Conservation (phyloP, 345 rosid genomes). For the Crucihimalaya himalaica region DNA sequence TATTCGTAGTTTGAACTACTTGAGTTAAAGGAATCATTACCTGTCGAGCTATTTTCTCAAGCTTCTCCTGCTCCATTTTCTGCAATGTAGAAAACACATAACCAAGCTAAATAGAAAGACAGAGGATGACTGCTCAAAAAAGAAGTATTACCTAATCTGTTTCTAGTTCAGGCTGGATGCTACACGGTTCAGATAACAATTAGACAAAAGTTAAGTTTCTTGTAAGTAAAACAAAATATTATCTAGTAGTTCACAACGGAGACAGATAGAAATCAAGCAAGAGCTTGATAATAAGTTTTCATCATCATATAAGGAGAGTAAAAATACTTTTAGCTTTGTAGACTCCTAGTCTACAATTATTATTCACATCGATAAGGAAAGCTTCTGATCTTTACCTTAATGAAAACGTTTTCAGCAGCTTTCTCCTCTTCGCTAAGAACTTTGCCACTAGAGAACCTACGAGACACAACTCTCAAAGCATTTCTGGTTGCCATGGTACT, state of each 20-base stretch:
- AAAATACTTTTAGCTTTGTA: not conserved
- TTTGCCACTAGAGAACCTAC: conserved; percentile 80
- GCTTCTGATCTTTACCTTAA: conserved; percentile 56
- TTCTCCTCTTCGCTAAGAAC: conserved; percentile 88
- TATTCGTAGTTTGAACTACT: not conserved
- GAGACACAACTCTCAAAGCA: conserved; percentile 51
- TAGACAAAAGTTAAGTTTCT: not conserved
- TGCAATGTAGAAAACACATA: conserved; percentile 39
- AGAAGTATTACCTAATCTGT: not conserved
- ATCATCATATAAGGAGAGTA: conserved; percentile 23
- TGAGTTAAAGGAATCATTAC: conserved; percentile 41
- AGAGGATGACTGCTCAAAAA: not conserved
- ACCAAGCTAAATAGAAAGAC: not conserved
- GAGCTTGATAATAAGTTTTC: not conserved
- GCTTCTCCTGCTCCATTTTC: conserved; percentile 90
- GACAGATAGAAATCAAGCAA: not conserved
- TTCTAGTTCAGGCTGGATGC: not conserved
- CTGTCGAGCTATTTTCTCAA: conserved; percentile 90
- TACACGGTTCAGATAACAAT: not conserved
- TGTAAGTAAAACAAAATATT: conserved; percentile 1
- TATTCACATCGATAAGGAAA: not conserved
- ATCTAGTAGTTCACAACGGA: not conserved
- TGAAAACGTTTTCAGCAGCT: conserved; percentile 91
- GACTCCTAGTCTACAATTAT: not conserved
- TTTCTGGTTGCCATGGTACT: conserved; percentile 62